Conservation (phyloP, 2,329 filamentous ascomycete genomes). For the Uncinocarpus reesii region DNA sequence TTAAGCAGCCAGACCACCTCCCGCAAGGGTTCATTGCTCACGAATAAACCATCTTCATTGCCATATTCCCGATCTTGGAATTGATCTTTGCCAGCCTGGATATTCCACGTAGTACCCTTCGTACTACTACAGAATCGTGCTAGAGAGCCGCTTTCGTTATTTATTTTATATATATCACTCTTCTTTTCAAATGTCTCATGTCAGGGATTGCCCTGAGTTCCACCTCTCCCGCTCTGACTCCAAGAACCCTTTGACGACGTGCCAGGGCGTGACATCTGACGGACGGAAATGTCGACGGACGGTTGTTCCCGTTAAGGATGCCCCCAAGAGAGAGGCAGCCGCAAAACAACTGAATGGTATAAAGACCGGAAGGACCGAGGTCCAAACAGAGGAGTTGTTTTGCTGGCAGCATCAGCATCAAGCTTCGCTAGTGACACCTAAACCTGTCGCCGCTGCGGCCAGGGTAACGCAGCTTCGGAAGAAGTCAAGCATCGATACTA, state of each 20-base stretch:
- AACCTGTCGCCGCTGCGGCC: conserved; percentile 23
- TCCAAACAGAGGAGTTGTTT: conserved; percentile 46
- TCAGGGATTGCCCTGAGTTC: conserved; percentile 68
- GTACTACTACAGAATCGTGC: neutral
- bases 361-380: conserved; percentile 19
- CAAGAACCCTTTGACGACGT: conserved; percentile 72
- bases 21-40: no score
- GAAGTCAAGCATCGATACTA: conserved; percentile 73
- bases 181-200: conserved; percentile 48
- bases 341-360: conserved; percentile 19
- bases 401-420: conserved; percentile 97
- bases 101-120: no score
- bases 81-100: no score
- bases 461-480: conserved; percentile 49
- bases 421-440: conserved; percentile 38
- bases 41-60: no score
- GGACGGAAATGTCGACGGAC: conserved; percentile 76
- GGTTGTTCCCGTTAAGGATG: conserved; percentile 36
- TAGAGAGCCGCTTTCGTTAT: no score
- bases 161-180: neutral
- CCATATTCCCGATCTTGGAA: no score
- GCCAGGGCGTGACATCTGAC: conserved; percentile 70
- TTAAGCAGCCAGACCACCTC: neutral
- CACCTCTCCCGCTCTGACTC: conserved; percentile 70
- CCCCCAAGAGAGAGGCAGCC: neutral